Conservation (phyloP, 495 filamentous ascomycete genomes). For the Wilcoxina mikolae region DNA sequence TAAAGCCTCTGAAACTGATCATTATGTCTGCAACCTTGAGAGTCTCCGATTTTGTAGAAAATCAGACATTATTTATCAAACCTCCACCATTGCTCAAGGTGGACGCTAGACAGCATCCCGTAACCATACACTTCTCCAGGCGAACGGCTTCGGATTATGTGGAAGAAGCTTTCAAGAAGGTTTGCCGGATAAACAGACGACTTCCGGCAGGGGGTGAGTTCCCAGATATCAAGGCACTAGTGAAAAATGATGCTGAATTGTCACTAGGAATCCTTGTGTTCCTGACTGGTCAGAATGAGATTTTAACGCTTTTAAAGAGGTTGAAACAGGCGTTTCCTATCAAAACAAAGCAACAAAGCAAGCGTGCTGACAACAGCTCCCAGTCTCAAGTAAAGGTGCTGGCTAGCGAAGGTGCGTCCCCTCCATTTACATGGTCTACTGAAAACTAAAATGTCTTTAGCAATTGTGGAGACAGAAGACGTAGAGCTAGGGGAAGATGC, state of each 20-base stretch:
- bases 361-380: background rate
- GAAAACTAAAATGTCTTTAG: background rate
- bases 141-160: slow-evolving; percentile 76
- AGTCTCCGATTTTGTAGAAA: slow-evolving; percentile 80
- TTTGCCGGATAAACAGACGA: slow-evolving; percentile 76
- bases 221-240: too few relatives aligned
- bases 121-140: slow-evolving; percentile 77
- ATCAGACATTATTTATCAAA: slow-evolving; percentile 59
- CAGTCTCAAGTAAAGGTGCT: slow-evolving; percentile 6
- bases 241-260: too few relatives aligned
- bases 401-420: slow-evolving; percentile 1
- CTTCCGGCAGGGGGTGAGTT: slow-evolving; percentile 54
- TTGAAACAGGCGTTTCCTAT: slow-evolving; percentile 58
- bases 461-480: slow-evolving; percentile 69
- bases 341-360: background rate
- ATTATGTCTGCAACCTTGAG: slow-evolving; percentile 96
- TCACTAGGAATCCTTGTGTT: slow-evolving; percentile 79
- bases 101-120: slow-evolving; percentile 85
- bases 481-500: slow-evolving; percentile 57
- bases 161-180: slow-evolving; percentile 74
- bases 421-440: background rate
- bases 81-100: slow-evolving; percentile 75
- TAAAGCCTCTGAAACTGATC: slow-evolving; percentile 73
- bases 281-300: slow-evolving; percentile 86
- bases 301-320: slow-evolving; percentile 57